phyloP scores from a whole-genome alignment of 345 rosid species.

The Bruguiera sexangula region DNA sequence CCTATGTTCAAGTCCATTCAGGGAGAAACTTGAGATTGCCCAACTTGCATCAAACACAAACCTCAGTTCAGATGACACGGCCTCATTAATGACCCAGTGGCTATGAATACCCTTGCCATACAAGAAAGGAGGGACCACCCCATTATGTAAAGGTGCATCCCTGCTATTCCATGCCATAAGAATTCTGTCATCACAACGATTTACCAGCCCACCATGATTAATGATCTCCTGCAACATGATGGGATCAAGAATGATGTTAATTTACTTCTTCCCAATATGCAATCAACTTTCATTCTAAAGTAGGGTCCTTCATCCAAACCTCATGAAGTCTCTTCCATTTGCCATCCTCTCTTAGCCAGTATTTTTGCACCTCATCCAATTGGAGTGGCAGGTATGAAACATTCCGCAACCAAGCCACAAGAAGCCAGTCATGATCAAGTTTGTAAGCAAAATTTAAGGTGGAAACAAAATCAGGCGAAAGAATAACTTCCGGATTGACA shows the following conservation, averaged over 20 bases:
- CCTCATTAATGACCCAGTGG: constrained; percentile 72
- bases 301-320: constrained; percentile 45
- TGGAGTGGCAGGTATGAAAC: constrained; percentile 52
- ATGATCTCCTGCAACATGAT: constrained; percentile 70
- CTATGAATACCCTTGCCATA: constrained; percentile 62
- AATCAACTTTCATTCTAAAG: constrained; percentile 25
- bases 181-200: constrained; percentile 46
- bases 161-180: constrained; percentile 76
- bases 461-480: constrained; percentile 54
- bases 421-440: constrained; percentile 67
- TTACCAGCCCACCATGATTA: constrained; percentile 28
- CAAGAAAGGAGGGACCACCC: constrained; percentile 82
- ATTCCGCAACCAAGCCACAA: constrained; percentile 53
- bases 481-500: constrained; percentile 49
- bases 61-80: constrained; percentile 53
- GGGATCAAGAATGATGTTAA: constrained; percentile 34
- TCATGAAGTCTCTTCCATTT: constrained; percentile 42
- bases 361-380: constrained; percentile 49
- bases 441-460: constrained; percentile 51
- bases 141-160: constrained; percentile 54
- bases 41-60: constrained; percentile 77
- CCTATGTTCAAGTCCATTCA: constrained; percentile 23
- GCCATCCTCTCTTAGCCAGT: constrained; percentile 54
- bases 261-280: constrained; percentile 10
- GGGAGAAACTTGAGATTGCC: constrained; percentile 49